phyloP scores from a whole-genome alignment of 495 filamentous ascomycete genomes.

The Tricharina praecox region DNA sequence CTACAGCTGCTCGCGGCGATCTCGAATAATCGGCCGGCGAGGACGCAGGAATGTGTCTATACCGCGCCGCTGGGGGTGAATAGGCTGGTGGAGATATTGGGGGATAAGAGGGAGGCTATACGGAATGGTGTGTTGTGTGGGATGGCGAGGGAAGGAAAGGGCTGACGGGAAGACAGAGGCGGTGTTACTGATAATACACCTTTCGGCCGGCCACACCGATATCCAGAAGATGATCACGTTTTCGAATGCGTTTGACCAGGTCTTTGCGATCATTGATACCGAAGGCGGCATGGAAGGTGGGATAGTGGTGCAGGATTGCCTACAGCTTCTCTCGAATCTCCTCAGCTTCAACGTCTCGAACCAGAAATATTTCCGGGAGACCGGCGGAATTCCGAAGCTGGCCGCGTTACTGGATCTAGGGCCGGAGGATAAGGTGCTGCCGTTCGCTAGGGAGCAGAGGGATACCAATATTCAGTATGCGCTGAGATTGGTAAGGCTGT shows the following conservation, averaged over 20 bases:
- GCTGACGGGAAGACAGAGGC: conserved; percentile 37
- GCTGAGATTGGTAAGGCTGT: conserved; percentile 67
- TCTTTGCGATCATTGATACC: conserved; percentile 61
- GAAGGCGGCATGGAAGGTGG: conserved; percentile 75
- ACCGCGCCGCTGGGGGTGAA: conserved; percentile 76
- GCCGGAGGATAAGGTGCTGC: conserved; percentile 45
- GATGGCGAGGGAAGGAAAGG: conserved; percentile 34
- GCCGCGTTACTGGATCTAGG: conserved; percentile 47
- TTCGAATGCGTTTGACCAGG: conserved; percentile 75
- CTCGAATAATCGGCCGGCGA: conserved; percentile 65
- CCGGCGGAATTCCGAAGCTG: conserved; percentile 61
- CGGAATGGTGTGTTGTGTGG: conserved; percentile 52
- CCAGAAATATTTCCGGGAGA: conserved; percentile 86
- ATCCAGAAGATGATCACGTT: conserved; percentile 90
- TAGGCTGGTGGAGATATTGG: conserved; percentile 63
- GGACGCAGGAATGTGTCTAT: conserved; percentile 91
- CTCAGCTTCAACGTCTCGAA: conserved; percentile 80
- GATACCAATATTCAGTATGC: conserved; percentile 89
- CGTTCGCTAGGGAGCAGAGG: conserved; percentile 58
- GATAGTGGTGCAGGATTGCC: conserved; percentile 82
- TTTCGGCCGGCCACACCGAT: conserved; percentile 56
- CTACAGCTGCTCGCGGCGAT: conserved; percentile 81
- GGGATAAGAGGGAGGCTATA: conserved; percentile 74
- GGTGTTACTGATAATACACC: conserved; percentile 48
- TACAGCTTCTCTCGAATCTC: conserved; percentile 83